These are phyloP conservation scores for Madurella mycetomatis DNA, from an alignment of 2,329 filamentous ascomycete species.

Conservation along the genomic window DNA sequence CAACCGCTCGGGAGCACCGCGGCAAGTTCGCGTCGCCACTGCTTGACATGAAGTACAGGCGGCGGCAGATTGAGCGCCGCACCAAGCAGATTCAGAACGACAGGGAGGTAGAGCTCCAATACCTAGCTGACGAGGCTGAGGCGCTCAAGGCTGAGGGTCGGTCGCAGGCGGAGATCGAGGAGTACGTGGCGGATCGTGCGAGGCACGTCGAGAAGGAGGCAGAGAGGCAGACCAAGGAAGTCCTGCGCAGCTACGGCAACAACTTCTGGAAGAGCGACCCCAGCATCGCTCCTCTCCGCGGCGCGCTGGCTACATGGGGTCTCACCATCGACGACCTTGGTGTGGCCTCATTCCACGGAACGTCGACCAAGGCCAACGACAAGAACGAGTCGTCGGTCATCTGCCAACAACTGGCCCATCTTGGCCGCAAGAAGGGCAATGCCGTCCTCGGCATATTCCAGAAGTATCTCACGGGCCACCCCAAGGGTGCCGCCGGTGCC, in stretches of 20 bases:
- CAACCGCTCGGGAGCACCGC: conserved; percentile 83
- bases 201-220: conserved; percentile 86
- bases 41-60: conserved; percentile 95
- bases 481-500: conserved; percentile 96
- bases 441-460: conserved; percentile 97
- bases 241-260: conserved; percentile 89
- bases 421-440: conserved; percentile 94
- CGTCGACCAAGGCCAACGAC: conserved; percentile 96
- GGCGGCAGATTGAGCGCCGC: conserved; percentile 88
- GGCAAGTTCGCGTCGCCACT: conserved; percentile 93
- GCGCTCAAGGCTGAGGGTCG: conserved; percentile 79
- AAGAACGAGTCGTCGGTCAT: conserved; percentile 99
- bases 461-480: conserved; percentile 97
- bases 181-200: conserved; percentile 81
- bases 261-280: conserved; percentile 98
- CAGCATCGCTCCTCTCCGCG: conserved; percentile 89
- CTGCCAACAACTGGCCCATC: conserved; percentile 90
- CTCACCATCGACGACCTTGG: conserved; percentile 93
- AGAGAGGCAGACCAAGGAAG: conserved; percentile 85
- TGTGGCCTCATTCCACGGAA: conserved; percentile 98
- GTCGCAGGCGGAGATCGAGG: conserved; percentile 67
- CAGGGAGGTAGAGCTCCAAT: conserved; percentile 93
- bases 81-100: conserved; percentile 93
- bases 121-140: conserved; percentile 84
- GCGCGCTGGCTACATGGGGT: conserved; percentile 95